Base-by-base conservation (phyloP, 768 basidiomycete genomes). In the Amanita exitialis region DNA sequence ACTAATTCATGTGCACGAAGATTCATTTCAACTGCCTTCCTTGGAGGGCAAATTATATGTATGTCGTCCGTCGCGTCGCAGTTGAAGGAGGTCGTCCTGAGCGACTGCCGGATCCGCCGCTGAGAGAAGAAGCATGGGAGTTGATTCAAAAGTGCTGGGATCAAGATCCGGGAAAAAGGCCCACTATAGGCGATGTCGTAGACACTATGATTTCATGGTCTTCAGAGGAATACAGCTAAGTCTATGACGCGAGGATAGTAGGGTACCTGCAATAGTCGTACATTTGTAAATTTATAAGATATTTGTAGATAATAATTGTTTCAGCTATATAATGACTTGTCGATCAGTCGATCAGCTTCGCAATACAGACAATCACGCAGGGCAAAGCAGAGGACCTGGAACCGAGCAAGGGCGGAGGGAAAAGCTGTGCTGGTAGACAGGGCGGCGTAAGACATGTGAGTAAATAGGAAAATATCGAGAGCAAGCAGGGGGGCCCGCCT, bases 161-260 rank as follows among this genome's bases (percentile, higher is more conserved):
- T 28, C 37, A 49, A 27, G 47, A 49, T 2, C 36, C 47, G n/a
- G 37, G 47, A 12, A n/a, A 35, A 16, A 20, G 47, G 6, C 47
- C 37, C 3, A 3, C 9, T 13, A 49, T 49, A 9, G 21, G 25
- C 34, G 45, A 47, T 8, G 35, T 47, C 30, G 30, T 47, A 7
- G 45, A 47, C n/a, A 36, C 32, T 23, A 47, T 47, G 45, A 30
- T 47, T 47, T 47, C 21, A 21, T 47, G 45, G 45, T 21, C 32
- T 47, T 8, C 16, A n/a, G n/a, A n/a, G 5, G 18, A 23, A 44
- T 28, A 28, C n/a, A 41, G 21, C 39, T 41, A 3, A 18, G 10
- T 41, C 21, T 15, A 18, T 38, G 16, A 18, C n/a, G n/a, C 7
- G n/a, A 38, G 16, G 18, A 38, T 6, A 18, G n/a, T 12, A 38